Base-by-base conservation (phyloP, 2,329 filamentous ascomycete species). In the Nothophoma quercina region DNA sequence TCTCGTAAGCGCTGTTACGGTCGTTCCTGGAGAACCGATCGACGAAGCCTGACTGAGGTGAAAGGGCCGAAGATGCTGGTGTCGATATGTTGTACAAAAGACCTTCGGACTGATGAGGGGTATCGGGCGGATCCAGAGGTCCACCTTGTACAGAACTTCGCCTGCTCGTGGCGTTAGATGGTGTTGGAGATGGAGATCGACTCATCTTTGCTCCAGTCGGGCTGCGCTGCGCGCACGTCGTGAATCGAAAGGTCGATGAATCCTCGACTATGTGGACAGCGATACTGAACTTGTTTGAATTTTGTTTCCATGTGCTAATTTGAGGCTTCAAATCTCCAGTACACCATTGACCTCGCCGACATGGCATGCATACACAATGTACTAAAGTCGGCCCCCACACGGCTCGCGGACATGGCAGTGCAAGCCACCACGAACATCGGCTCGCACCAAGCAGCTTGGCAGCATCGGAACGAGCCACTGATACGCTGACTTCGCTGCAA, bases 391-490 rank as follows among this genome's bases (percentile, higher is more conserved):
- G 30, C 21, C 23, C 36, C 36, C 36, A 38, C 12, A 15, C 13
- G 16, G 15, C 13, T 2, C 5, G 15, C 36, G 21, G 8, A 29
- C 5, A 18, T 10, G 18, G 19, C 18, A 42, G n/a, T 23, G 16
- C 19, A 42, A 23, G 39, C 39, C 28, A 33, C 39, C 28, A 33
- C 39, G 5, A 33, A n/a, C 28, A 32, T 42, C n/a, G n/a, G n/a
- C n/a, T n/a, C n/a, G n/a, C n/a, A n/a, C n/a, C n/a, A n/a, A n/a
- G n/a, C n/a, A n/a, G n/a, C n/a, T n/a, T n/a, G n/a, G n/a, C n/a
- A n/a, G n/a, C n/a, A n/a, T n/a, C n/a, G n/a, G n/a, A n/a, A n/a
- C n/a, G n/a, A n/a, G n/a, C n/a, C n/a, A n/a, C n/a, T n/a, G n/a
- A n/a, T n/a, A n/a, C n/a, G n/a, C n/a, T n/a, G n/a, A n/a, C n/a